These are phyloP conservation scores for Phyllostachys edulis DNA, from an alignment of 176 grass and related monocot genomes.

Conservation along the genomic window DNA sequence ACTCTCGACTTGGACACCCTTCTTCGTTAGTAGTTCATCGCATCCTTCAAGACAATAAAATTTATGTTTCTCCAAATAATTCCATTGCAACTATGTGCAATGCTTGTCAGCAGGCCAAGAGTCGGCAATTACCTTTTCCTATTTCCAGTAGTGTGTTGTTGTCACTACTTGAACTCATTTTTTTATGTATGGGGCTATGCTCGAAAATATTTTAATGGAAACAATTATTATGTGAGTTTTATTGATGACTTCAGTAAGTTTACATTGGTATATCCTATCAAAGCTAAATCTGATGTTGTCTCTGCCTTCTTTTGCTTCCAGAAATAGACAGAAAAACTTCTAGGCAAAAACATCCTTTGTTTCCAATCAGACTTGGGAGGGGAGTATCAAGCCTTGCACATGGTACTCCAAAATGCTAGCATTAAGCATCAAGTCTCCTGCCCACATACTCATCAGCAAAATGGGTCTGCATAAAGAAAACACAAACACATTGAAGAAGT, in stretches of 20 bases:
- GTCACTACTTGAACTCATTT: not conserved
- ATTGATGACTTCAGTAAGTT: not conserved
- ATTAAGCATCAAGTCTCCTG: not conserved
- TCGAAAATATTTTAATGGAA: too few species aligned
- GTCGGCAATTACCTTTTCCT: not conserved
- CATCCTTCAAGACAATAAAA: not conserved
- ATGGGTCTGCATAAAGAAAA: not conserved
- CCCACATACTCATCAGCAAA: not conserved
- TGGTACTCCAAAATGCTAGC: fast-evolving
- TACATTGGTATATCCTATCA: not conserved
- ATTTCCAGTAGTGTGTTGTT: not conserved
- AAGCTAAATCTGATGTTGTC: not conserved
- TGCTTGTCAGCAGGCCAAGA: not conserved
- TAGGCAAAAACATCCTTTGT: not conserved
- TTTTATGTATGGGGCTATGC: not conserved
- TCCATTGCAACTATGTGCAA: not conserved
- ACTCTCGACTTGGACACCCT: not conserved
- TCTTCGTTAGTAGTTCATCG: not conserved
- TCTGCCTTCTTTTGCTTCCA: not conserved
- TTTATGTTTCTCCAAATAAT: not conserved
- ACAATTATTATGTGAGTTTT: not conserved
- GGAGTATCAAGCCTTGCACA: not conserved
- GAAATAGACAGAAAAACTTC: fast-evolving
- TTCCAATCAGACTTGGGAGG: not conserved
- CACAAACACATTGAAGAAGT: not conserved